Evolutionary conservation across 148 eudicot species (phyloP).

Genomic region (Euryodendron excelsum): DNA sequence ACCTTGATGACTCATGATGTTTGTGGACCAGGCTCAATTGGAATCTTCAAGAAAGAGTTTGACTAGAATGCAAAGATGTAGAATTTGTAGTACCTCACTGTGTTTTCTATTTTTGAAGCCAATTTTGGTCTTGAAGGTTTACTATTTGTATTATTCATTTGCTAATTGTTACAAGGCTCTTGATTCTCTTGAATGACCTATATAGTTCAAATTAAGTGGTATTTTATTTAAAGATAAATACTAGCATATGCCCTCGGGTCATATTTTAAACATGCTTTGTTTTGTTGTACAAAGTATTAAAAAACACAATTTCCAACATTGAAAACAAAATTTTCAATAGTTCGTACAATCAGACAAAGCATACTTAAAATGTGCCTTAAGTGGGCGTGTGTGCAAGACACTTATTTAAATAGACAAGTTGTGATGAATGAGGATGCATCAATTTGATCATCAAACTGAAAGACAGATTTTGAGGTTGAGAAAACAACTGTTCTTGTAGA

Average conservation of each 20-base stretch:
- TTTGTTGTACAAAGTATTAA: too few species aligned
- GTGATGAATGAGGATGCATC: neutral
- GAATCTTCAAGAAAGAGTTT: conserved; percentile 91
- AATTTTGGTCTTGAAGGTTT: neutral
- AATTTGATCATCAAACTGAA: neutral
- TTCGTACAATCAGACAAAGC: too few species aligned
- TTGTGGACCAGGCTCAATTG: conserved; percentile 90
- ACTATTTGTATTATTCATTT: neutral
- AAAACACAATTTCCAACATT: too few species aligned
- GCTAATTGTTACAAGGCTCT: neutral
- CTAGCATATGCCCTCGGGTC: too few species aligned
- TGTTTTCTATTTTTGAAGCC: neutral
- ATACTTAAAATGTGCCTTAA: too few species aligned
- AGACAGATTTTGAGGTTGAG: conserved; percentile 3
- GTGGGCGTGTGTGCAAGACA: too few species aligned
- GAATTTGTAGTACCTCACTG: neutral
- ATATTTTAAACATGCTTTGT: too few species aligned
- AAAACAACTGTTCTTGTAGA: too few species aligned
- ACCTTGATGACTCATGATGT: conserved; percentile 98
- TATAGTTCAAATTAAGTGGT: neutral
- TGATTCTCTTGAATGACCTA: neutral
- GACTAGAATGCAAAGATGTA: conserved; percentile 84
- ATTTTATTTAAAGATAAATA: neutral
- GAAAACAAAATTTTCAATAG: too few species aligned
- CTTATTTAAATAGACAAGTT: too few species aligned